phyloP scores from a whole-genome alignment of 306 rosid genomes.

The Prunus mira region DNA sequence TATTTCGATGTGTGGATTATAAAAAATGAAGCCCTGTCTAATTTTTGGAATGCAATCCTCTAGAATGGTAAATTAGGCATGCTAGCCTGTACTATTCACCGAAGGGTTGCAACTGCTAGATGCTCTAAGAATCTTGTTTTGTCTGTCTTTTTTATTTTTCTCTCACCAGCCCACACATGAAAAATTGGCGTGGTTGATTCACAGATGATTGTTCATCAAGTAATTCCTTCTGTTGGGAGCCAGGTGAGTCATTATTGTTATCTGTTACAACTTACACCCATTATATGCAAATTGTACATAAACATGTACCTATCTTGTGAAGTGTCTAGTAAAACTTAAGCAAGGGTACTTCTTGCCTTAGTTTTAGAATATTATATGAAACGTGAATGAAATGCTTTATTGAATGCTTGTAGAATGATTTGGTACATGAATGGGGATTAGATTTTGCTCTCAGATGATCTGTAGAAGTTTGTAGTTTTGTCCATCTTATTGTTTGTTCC shows the following conservation, averaged over 20 bases:
- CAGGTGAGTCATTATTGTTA: constrained; percentile 57
- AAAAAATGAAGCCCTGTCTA: neutral
- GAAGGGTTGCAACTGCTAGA: neutral
- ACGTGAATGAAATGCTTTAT: constrained; percentile 7
- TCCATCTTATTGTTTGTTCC: constrained; percentile 7
- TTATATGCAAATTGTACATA: neutral
- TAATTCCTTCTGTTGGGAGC: constrained; percentile 78
- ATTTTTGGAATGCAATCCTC: neutral
- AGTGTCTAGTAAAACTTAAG: neutral
- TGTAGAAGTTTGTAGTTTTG: constrained; percentile 68
- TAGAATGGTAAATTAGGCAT: neutral
- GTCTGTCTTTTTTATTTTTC: constrained; percentile 10
- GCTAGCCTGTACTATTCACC: neutral
- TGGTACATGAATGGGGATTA: constrained; percentile 99
- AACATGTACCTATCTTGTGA: neutral
- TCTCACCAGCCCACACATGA: constrained; percentile 82
- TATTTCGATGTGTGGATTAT: too few species aligned
- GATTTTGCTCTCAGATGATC: constrained; percentile 98
- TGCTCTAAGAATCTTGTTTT: constrained; percentile 9
- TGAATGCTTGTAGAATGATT: constrained; percentile 70
- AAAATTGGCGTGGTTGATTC: constrained; percentile 96
- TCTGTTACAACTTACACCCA: neutral
- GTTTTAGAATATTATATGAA: neutral
- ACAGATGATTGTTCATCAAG: constrained; percentile 94
- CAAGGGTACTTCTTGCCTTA: neutral